Evolutionary conservation across 2,329 filamentous ascomycete genomes (phyloP), one percentile per base, ranked within the genome.

Genomic region (Neospermospora avenae): DNA sequence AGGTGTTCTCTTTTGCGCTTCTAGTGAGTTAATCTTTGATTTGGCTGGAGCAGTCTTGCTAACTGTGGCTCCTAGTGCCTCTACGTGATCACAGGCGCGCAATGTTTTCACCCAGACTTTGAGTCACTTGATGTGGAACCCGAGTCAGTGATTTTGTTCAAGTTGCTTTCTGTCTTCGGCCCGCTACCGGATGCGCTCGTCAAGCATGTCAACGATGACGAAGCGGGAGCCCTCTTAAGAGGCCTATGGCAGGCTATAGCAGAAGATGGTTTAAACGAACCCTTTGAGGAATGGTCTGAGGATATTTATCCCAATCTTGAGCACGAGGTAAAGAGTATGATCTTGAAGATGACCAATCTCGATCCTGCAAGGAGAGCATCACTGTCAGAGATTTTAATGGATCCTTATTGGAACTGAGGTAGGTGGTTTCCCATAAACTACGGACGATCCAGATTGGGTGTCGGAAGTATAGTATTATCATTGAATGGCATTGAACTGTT

Each of bases 21-120:
- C 46, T 58, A 4, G 46, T 58, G 45, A 45, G 56, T 53, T n/a
- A 46, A 49, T 16, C 44, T 51, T 41, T 46, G 6, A 24, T 52
- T 55, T 52, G 39, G 28, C 25, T 13, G 18, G 22, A 56, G 4
- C 16, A 22, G 25, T 53, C 34, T 22, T 59, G 14, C 48, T 57
- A 35, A 64, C 53, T 18, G 16, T 59, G 44, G 8, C 45, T 61
- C 31, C 13, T 55, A 71, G 65, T 66, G 62, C 60, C 62, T 66
- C 57, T 72, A 63, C 62, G 61, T 69, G 25, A 67, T 69, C 58
- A 70, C 62, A 28, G 65, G 66, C 44, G 61, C 31, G 31, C 63
- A 72, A 68, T 66, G 53, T 8, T 63, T 68, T 55, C 66, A 68
- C 53, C 63, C 60, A 46, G 65, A 72, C 61, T 70, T 69, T 42